Conservation (phyloP, 192 early-diverging fungal genomes). For the Irineochytrium annulatum region DNA sequence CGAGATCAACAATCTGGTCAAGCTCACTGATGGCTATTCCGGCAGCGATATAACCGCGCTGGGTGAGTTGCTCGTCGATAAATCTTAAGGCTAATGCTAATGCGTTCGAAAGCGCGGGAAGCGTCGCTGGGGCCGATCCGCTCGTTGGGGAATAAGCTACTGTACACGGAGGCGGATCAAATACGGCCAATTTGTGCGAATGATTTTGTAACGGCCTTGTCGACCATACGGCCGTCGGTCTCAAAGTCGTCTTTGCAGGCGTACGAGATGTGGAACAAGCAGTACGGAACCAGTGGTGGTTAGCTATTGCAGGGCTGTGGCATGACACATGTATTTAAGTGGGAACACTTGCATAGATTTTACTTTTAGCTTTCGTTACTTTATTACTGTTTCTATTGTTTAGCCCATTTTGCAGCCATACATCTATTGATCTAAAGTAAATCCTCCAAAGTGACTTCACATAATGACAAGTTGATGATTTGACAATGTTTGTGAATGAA, state of each 20-base stretch:
- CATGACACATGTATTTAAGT: too few relatives aligned
- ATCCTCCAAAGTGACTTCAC: too few relatives aligned
- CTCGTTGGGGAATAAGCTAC: constrained; percentile 35
- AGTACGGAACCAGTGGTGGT: constrained; percentile 36
- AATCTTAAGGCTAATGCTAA: background rate
- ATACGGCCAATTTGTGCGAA: constrained; percentile 34
- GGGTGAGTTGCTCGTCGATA: constrained; percentile 16
- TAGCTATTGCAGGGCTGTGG: background rate
- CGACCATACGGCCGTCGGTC: constrained; percentile 43
- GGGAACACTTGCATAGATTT: too few relatives aligned
- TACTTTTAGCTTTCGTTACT: too few relatives aligned
- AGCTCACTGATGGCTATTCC: constrained; percentile 46
- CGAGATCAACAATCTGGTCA: constrained; percentile 32
- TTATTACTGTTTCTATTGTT: too few relatives aligned
- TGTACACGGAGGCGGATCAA: constrained; percentile 29
- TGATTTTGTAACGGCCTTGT: constrained; percentile 39
- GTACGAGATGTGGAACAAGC: constrained; percentile 43
- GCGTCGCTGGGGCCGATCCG: constrained; percentile 52
- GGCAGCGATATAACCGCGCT: constrained; percentile 50
- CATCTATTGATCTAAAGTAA: too few relatives aligned
- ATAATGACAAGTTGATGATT: too few relatives aligned
- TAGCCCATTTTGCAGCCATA: too few relatives aligned
- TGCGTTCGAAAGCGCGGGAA: constrained; percentile 39
- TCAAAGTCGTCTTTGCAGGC: constrained; percentile 22
- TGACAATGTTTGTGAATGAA: too few relatives aligned